phyloP scores from a whole-genome alignment of 2,329 filamentous ascomycete species.

The Drechslerella dactyloides region DNA sequence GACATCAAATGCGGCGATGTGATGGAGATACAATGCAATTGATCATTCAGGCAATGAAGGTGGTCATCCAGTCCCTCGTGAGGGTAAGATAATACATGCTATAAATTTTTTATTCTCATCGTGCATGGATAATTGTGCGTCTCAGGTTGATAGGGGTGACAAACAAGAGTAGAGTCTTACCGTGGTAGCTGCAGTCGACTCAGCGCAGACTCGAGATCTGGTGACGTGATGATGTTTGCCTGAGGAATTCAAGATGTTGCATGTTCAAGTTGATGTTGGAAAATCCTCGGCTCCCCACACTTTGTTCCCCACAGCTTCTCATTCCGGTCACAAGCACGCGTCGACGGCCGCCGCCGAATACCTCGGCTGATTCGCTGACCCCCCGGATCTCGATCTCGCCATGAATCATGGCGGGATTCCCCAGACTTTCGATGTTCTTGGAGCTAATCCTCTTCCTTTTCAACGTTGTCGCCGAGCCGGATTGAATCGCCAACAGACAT shows the following conservation, averaged over 20 bases:
- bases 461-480: neutral
- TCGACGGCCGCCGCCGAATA: slow-evolving; percentile 19
- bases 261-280: neutral
- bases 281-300: neutral
- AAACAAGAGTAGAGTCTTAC: neutral
- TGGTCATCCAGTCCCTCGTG: slow-evolving; percentile 15
- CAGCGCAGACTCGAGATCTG: neutral
- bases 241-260: no score
- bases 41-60: slow-evolving; percentile 10
- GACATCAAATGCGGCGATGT: no score
- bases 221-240: slow-evolving; percentile 19
- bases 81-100: slow-evolving; percentile 35
- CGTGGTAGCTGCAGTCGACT: neutral
- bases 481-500: slow-evolving; percentile 4
- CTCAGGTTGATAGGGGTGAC: neutral
- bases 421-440: slow-evolving; percentile 7
- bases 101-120: slow-evolving; percentile 18
- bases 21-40: neutral
- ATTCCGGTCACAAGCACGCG: slow-evolving; percentile 38
- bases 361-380: slow-evolving; percentile 35
- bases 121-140: neutral
- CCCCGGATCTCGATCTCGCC: slow-evolving; percentile 14
- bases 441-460: slow-evolving; percentile 1
- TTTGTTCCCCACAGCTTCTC: slow-evolving; percentile 28
- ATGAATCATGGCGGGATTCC: slow-evolving; percentile 22